These are phyloP conservation scores for Trichoderma guizhouense DNA, from an alignment of 2,329 filamentous ascomycete genomes.

Conservation along the genomic window DNA sequence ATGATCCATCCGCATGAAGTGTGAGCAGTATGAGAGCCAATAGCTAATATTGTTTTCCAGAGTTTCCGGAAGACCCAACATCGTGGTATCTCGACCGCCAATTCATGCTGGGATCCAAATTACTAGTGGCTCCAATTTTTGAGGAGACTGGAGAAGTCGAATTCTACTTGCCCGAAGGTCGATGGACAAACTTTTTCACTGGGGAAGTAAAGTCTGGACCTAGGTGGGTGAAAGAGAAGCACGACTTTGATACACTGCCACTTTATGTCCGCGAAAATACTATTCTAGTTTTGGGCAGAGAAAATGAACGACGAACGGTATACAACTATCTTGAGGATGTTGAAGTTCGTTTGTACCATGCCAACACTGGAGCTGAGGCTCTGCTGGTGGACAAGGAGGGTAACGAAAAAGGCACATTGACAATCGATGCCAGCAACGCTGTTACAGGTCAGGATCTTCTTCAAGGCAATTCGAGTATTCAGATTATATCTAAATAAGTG, in stretches of 20 bases:
- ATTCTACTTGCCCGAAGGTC: conserved; percentile 58
- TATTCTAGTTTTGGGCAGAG: conserved; percentile 44
- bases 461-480: neutral
- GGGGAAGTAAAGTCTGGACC: conserved; percentile 48
- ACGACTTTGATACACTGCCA: conserved; percentile 56
- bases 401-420: neutral
- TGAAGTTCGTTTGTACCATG: conserved; percentile 47
- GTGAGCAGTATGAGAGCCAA: neutral
- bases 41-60: conserved; percentile 26
- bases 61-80: conserved; percentile 69
- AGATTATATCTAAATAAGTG: neutral
- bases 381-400: neutral
- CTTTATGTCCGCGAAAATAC: conserved; percentile 56
- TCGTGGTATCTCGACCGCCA: conserved; percentile 66
- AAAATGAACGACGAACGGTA: conserved; percentile 36
- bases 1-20: neutral
- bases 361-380: conserved; percentile 29
- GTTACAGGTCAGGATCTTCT: neutral
- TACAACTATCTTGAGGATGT: conserved; percentile 47
- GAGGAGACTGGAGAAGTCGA: conserved; percentile 60
- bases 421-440: neutral
- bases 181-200: conserved; percentile 49
- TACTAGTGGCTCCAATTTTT: conserved; percentile 64
- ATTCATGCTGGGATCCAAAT: conserved; percentile 66
- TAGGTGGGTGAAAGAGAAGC: conserved; percentile 58